Percentiles rank a stretch among this genome's conserved stretches.
These are phyloP conservation scores for Tillandsia fasciculata DNA, from an alignment of 176 grass and related monocot species.

Conservation along the genomic window DNA sequence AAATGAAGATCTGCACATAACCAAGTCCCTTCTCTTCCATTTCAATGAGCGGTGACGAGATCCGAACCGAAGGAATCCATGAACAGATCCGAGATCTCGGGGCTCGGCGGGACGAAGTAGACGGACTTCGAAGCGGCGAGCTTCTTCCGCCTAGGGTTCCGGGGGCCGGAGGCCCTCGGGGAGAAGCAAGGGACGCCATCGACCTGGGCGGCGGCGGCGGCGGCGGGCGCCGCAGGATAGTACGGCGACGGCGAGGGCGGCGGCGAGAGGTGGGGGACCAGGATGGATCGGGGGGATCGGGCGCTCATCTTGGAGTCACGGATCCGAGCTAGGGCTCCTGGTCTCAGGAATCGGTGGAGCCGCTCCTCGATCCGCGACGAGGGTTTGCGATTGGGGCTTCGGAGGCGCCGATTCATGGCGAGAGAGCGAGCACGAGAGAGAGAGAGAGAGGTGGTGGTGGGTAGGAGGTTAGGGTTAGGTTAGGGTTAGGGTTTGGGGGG, in stretches of 20 bases:
- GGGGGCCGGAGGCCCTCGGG: conserved; percentile 20
- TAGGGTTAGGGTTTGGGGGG: conserved; percentile 29
- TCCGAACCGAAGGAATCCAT: conserved; percentile 23
- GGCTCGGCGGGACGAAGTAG: conserved; percentile 38
- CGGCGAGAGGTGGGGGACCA: conserved; percentile 2
- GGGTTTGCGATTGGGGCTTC: conserved; percentile 21
- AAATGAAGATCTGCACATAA: conserved; percentile 24
- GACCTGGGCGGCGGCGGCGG: neutral
- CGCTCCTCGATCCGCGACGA: conserved; percentile 20
- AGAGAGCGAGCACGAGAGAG: neutral
- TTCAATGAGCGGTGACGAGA: conserved; percentile 31
- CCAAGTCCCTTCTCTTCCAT: conserved; percentile 7
- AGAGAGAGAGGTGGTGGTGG: neutral
- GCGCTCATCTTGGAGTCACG: conserved; percentile 65
- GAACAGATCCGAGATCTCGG: conserved; percentile 15
- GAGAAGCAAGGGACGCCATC: conserved; percentile 35
- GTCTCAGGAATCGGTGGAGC: conserved; percentile 62
- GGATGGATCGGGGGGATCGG: conserved; percentile 45
- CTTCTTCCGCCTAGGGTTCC: conserved; percentile 70
- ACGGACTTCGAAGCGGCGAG: conserved; percentile 41
- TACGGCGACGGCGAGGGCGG: conserved; percentile 6
- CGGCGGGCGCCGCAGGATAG: neutral
- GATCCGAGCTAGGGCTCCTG: conserved; percentile 60
- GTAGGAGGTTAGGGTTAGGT: conserved; percentile 16
- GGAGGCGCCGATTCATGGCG: conserved; percentile 32